Evolutionary conservation across 2,329 filamentous ascomycete species (phyloP).

Genomic region (Rugonectria rugulosa): DNA sequence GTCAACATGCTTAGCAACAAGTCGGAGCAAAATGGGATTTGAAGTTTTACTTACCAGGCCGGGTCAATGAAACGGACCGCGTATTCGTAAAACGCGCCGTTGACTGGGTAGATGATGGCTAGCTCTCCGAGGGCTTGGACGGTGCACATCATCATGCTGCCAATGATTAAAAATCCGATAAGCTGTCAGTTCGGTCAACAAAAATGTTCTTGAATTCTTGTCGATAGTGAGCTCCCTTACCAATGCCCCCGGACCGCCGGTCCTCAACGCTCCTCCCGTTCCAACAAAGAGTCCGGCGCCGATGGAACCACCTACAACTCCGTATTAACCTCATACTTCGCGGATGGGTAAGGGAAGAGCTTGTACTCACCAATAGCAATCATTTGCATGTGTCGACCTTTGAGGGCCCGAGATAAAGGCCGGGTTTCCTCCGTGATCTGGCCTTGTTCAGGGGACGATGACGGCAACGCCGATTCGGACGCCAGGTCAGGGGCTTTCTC

Average conservation of each 20-base stretch:
- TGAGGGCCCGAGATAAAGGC: background rate
- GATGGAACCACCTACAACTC: conserved; percentile 13
- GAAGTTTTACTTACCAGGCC: too few species aligned
- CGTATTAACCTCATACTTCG: too few species aligned
- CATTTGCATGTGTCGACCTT: conserved; percentile 10
- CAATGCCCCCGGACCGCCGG: too few species aligned
- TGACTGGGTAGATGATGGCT: conserved; percentile 17
- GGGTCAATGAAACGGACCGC: conserved; percentile 67
- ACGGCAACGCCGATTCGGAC: background rate
- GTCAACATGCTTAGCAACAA: too few species aligned
- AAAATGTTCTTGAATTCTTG: conserved; percentile 9
- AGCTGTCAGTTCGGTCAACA: too few species aligned
- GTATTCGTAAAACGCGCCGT: conserved; percentile 67
- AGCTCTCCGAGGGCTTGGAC: conserved; percentile 15
- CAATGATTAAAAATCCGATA: conserved; percentile 15
- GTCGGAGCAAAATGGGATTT: too few species aligned
- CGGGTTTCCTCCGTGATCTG: background rate
- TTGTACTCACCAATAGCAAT: conserved; percentile 21
- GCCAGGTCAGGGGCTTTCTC: background rate
- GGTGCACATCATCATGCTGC: conserved; percentile 18
- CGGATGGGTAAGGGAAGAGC: too few species aligned
- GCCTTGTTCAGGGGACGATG: background rate
- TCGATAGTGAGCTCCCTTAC: background rate
- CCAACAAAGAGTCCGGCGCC: conserved; percentile 12
- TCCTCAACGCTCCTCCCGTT: conserved; percentile 6